These are phyloP conservation scores for Neofusicoccum laricinum DNA, from an alignment of 2,329 filamentous ascomycete genomes.

Conservation along the genomic window DNA sequence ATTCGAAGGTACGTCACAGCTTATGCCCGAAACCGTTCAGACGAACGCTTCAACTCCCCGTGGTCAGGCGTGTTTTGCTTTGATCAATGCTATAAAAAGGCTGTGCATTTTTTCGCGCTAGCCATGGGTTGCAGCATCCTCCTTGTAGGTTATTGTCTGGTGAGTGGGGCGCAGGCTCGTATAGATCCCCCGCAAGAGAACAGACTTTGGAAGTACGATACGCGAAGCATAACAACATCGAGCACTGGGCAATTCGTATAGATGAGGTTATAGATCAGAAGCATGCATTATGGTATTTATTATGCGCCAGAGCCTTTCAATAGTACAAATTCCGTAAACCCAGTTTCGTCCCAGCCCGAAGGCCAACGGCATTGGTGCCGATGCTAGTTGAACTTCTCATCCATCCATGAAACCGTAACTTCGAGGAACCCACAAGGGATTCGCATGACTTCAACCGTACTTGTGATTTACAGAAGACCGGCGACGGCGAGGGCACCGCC, in stretches of 20 bases:
- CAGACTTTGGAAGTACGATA: no score
- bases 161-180: no score
- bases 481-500: constrained; percentile 9
- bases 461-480: constrained; percentile 16
- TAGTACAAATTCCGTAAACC: not conserved
- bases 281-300: constrained; percentile 4
- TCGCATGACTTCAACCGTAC: not conserved
- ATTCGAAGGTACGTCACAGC: no score
- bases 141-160: no score
- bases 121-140: no score
- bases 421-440: not conserved
- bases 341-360: not conserved
- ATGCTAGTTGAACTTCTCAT: not conserved
- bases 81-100: no score
- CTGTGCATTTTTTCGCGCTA: no score
- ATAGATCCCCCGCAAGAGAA: no score
- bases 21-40: no score
- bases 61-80: no score
- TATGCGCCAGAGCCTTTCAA: not conserved
- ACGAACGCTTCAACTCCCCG: no score
- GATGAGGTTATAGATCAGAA: not conserved
- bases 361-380: not conserved
- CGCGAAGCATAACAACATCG: no score
- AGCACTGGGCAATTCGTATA: not conserved
- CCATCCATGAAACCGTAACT: constrained; percentile 14